A percentile compares a stretch with the other conserved stretches of the same genome.
Conservation (phyloP, 208 protist genomes). For the Trichomonas gallinae region DNA sequence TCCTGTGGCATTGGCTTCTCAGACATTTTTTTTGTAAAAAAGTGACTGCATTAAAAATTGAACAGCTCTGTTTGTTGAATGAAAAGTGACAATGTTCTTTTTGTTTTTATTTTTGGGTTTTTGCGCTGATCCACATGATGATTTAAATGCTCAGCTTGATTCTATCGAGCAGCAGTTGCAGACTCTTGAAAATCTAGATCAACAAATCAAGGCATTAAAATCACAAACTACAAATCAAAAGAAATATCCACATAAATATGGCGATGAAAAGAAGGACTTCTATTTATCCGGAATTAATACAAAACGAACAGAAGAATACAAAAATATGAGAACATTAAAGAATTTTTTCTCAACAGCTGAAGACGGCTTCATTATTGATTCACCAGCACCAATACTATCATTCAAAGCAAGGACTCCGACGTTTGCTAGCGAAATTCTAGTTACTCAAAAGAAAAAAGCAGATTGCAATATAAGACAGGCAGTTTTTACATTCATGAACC, state of each 20-base stretch:
- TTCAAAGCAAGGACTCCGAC: background rate
- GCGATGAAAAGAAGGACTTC: background rate
- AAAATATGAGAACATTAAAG: background rate
- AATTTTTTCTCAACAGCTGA: background rate
- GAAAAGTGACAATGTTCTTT: too few species aligned
- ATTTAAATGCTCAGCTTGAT: background rate
- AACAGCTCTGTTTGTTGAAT: background rate
- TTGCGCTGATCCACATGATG: background rate
- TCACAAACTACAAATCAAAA: background rate
- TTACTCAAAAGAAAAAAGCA: background rate
- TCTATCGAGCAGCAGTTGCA: background rate
- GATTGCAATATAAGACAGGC: background rate
- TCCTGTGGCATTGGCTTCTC: slow-evolving; percentile 12
- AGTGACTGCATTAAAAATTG: background rate
- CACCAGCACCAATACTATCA: background rate
- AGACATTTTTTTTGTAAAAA: background rate
- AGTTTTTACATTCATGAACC: background rate
- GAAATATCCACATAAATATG: background rate
- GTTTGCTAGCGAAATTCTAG: background rate
- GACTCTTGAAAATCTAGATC: background rate
- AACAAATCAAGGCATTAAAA: background rate
- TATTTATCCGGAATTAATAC: background rate
- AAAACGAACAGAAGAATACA: background rate
- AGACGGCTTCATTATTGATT: background rate
- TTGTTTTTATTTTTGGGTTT: background rate